These are phyloP conservation scores for Lagenidium giganteum DNA, from an alignment of 352 stramenopile genomes.

Conservation along the genomic window DNA sequence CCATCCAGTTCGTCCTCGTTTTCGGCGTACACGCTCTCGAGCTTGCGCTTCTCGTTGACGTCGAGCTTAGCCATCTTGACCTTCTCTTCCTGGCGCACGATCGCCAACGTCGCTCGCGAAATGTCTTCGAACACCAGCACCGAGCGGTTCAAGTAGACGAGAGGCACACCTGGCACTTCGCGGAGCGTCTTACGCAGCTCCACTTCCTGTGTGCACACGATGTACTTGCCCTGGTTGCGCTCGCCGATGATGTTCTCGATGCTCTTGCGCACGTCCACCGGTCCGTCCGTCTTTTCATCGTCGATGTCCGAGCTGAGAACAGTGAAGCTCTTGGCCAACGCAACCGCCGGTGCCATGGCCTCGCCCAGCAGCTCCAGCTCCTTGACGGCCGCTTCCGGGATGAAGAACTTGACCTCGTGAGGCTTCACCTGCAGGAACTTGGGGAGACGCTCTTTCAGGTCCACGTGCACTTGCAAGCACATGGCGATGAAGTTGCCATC, in stretches of 20 bases:
- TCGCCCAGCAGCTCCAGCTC: slow-evolving; percentile 75
- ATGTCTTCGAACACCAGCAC: slow-evolving; percentile 79
- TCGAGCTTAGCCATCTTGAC: slow-evolving; percentile 63
- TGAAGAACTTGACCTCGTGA: slow-evolving; percentile 66
- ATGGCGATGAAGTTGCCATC: slow-evolving; percentile 87
- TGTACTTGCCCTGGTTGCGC: slow-evolving; percentile 16
- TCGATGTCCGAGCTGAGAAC: slow-evolving; percentile 38
- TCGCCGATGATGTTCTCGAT: slow-evolving; percentile 5
- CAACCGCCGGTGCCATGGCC: slow-evolving; percentile 45
- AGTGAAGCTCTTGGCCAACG: slow-evolving; percentile 62
- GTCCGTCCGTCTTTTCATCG: slow-evolving; percentile 14
- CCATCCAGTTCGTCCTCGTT: too few species aligned
- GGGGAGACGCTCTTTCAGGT: slow-evolving; percentile 66
- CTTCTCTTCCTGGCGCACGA: slow-evolving; percentile 78
- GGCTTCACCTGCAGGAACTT: slow-evolving; percentile 82
- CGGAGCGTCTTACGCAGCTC: slow-evolving; percentile 12
- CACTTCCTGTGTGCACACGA: slow-evolving; percentile 20
- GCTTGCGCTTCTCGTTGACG: slow-evolving; percentile 70
- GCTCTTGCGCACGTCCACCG: too few species aligned
- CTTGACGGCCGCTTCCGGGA: slow-evolving; percentile 54
- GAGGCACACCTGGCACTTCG: slow-evolving; percentile 14
- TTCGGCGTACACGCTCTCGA: slow-evolving; percentile 47
- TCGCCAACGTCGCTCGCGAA: slow-evolving; percentile 64
- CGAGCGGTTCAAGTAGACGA: slow-evolving; percentile 48
- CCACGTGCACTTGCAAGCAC: slow-evolving; percentile 85